A percentile compares a stretch with the other conserved stretches of the same genome.
Conservation (phyloP, 1,284 basidiomycete species). For the Lentinula novae-zelandiae region DNA sequence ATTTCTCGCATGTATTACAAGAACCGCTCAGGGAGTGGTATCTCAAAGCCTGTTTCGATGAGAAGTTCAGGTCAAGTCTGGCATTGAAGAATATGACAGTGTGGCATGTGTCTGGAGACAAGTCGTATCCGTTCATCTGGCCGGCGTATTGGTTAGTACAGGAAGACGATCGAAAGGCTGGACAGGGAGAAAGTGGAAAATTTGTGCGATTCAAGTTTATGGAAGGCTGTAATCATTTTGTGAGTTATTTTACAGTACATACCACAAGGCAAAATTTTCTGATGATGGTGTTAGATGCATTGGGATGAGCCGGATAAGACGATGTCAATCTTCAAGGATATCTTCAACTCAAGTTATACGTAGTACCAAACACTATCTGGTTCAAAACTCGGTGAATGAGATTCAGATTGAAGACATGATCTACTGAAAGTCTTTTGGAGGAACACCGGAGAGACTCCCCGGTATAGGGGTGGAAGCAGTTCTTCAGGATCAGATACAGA, state of each 20-base stretch:
- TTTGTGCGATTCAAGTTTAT: constrained; percentile 1
- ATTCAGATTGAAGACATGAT: too few species aligned
- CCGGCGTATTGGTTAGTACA: not conserved
- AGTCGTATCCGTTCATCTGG: not conserved
- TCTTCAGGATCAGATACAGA: too few species aligned
- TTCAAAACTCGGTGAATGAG: too few species aligned
- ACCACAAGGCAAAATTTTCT: not conserved
- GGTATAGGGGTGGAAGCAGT: too few species aligned
- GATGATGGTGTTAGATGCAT: not conserved
- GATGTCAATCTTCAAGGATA: not conserved
- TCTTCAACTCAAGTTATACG: not conserved
- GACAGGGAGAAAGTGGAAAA: not conserved
- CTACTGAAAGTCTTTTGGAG: too few species aligned
- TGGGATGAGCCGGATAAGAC: constrained; percentile 5
- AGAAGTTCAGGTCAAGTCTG: not conserved
- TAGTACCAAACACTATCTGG: too few species aligned
- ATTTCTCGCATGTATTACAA: not conserved
- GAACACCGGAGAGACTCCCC: too few species aligned
- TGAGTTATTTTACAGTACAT: not conserved
- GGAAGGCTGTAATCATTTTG: constrained; percentile 8
- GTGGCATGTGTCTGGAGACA: not conserved
- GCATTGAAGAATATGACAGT: constrained; percentile 1
- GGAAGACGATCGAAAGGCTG: constrained; percentile 1
- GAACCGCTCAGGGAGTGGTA: not conserved
- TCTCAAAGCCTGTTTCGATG: constrained; percentile 1